Base-by-base conservation (phyloP, 2,329 filamentous ascomycete species). In the Colletotrichum somersetense region DNA sequence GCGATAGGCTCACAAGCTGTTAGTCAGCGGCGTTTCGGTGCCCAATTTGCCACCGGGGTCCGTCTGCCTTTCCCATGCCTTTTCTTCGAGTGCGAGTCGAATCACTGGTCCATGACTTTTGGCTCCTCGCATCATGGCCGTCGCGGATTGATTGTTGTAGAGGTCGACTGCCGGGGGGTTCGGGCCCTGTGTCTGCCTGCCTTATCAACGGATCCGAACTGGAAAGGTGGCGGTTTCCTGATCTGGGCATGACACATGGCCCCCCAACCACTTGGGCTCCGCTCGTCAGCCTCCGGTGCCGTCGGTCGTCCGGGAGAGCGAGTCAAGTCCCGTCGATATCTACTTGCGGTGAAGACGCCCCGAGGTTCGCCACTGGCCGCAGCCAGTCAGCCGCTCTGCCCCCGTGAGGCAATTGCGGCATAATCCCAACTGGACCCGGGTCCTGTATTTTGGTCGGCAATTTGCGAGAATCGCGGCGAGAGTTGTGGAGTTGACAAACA, bases 21-120 rank as follows among this genome's bases (percentile, higher is more conserved):
- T 35, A 20, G 18, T 11, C 35, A 18, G 33, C 48, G 33, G 12
- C 20, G 35, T 63, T 63, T 48, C 33, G 14, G 59, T 35, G 23
- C 48, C 46, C 61, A 63, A 53, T 16, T 35, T 23, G 33, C 35
- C 23, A 20, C 46, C 33, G 46, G 46, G 61, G 61, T 48, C 48
- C 23, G 61, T 53, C 61, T 23, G 61, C 18, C 33, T 42, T 40
- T 23, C 30, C 61, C 38, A 40, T 38, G 38, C 10, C 59, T 44
- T 44, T 8, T 44, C 20, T 5, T 23, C 18, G n/a, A 26, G 33
- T 50, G 52, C 59, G 61, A 53, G 23, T 53, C 61, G 61, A 16
- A 12, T 23, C 33, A 30, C 8, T 53, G 6, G 40, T 40, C 33
- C 33, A 30, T 62, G 61, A 30, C 61, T 35, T 40, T 40, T 48